Percentiles rank a stretch among this genome's conserved stretches.
phyloP scores from a whole-genome alignment of 108 stramenopile genomes.

The Chaetoceros tenuissimus region DNA sequence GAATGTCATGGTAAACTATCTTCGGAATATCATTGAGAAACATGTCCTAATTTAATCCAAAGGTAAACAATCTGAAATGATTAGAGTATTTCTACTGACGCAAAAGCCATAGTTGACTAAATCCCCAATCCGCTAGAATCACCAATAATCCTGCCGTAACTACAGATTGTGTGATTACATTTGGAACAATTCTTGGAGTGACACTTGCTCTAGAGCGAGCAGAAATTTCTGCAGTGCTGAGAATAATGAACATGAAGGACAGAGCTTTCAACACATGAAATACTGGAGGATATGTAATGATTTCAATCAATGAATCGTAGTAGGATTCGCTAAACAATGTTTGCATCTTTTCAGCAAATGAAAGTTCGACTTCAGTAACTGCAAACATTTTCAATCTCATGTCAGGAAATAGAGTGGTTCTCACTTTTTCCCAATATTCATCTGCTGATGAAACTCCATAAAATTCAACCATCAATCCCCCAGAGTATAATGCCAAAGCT shows the following conservation, averaged over 20 bases:
- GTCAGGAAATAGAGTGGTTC: conserved; percentile 37
- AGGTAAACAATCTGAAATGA: no score
- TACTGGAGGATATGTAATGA: conserved; percentile 57
- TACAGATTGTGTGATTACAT: conserved; percentile 61
- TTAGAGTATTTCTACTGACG: conserved; percentile 34
- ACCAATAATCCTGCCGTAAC: conserved; percentile 59
- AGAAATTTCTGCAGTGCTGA: conserved; percentile 51
- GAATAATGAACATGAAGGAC: conserved; percentile 55
- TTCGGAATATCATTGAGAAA: no score
- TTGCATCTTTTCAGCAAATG: conserved; percentile 17
- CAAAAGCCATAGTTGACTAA: conserved; percentile 54
- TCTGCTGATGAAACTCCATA: conserved; percentile 46
- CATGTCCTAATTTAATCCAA: no score
- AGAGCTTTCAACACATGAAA: conserved; percentile 53
- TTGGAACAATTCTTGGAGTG: conserved; percentile 66
- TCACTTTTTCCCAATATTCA: conserved; percentile 34
- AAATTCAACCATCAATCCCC: conserved; percentile 40
- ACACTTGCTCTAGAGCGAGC: conserved; percentile 44
- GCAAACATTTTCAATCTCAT: conserved; percentile 34
- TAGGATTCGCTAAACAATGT: conserved; percentile 23
- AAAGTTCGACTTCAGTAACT: conserved; percentile 17
- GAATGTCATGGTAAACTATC: no score
- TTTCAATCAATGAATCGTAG: conserved; percentile 45
- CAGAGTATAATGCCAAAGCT: conserved; percentile 42
- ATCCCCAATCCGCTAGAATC: conserved; percentile 78